These are phyloP conservation scores for Myxozyma geophila DNA, from an alignment of 805 yeast species.

Conservation along the genomic window DNA sequence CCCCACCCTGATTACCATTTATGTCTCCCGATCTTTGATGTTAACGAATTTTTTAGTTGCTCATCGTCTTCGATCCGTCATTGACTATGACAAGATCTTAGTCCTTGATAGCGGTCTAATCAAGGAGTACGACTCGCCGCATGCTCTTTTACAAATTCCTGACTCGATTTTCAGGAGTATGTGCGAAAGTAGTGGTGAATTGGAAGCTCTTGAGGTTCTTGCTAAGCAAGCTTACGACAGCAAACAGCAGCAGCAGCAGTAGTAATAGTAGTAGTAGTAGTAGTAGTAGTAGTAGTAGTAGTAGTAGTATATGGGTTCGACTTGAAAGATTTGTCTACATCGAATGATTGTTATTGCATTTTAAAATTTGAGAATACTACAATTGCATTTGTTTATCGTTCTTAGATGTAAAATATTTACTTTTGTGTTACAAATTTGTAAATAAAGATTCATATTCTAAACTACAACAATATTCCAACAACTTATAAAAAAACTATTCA, in stretches of 20 bases:
- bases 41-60: slow-evolving; percentile 52
- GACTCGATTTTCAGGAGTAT: slow-evolving; percentile 67
- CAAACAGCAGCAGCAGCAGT: neutral
- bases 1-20: slow-evolving; percentile 6
- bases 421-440: no score
- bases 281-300: neutral
- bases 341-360: no score
- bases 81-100: slow-evolving; percentile 73
- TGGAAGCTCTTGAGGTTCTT: slow-evolving; percentile 70
- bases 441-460: no score
- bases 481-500: no score
- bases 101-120: slow-evolving; percentile 81
- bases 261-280: neutral
- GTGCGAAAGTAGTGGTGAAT: slow-evolving; percentile 90
- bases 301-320: no score
- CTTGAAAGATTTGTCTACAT: no score
- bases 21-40: neutral
- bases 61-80: slow-evolving; percentile 75
- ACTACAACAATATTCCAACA: no score
- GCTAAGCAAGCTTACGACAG: slow-evolving; percentile 56
- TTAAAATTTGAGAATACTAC: no score
- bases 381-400: no score
- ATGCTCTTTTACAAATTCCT: slow-evolving; percentile 55
- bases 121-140: slow-evolving; percentile 74
- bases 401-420: no score